Percentiles rank a stretch among this genome's conserved stretches.
Conservation (phyloP, 73 alveolate species). For the Urostyla sp. region DNA sequence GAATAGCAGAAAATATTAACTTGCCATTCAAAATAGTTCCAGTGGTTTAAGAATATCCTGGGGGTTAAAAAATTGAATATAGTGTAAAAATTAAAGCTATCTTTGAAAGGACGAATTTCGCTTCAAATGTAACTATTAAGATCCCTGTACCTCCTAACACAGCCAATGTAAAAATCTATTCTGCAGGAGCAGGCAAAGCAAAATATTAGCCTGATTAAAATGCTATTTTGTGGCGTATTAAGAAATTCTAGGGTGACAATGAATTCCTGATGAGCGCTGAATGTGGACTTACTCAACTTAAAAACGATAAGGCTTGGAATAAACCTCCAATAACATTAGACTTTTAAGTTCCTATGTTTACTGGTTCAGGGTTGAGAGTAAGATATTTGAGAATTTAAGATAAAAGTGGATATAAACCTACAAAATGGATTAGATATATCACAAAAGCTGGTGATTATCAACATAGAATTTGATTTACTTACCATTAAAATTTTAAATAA, state of each 20-base stretch:
- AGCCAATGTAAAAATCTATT: constrained; percentile 81
- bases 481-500: not conserved
- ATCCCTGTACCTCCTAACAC: constrained; percentile 96
- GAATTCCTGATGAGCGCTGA: constrained; percentile 84
- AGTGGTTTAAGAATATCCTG: constrained; percentile 85
- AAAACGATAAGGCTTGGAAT: constrained; percentile 86
- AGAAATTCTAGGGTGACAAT: constrained; percentile 85
- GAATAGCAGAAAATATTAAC: constrained; percentile 95
- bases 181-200: constrained; percentile 95
- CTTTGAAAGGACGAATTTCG: constrained; percentile 90
- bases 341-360: constrained; percentile 96
- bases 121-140: constrained; percentile 89
- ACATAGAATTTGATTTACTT: constrained; percentile 86
- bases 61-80: constrained; percentile 81
- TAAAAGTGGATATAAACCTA: constrained; percentile 91
- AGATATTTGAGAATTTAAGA: constrained; percentile 94
- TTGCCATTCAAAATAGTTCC: constrained; percentile 95
- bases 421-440: constrained; percentile 96
- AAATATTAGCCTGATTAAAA: constrained; percentile 94
- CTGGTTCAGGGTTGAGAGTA: constrained; percentile 97
- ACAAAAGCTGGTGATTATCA: constrained; percentile 97
- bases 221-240: constrained; percentile 93
- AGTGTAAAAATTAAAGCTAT: constrained; percentile 92
- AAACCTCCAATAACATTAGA: constrained; percentile 95
- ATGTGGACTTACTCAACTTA: constrained; percentile 73